Evolutionary conservation across 2,329 filamentous ascomycete genomes (phyloP), one percentile per base, ranked within the genome.

Genomic region (Trichoderma sp.): DNA sequence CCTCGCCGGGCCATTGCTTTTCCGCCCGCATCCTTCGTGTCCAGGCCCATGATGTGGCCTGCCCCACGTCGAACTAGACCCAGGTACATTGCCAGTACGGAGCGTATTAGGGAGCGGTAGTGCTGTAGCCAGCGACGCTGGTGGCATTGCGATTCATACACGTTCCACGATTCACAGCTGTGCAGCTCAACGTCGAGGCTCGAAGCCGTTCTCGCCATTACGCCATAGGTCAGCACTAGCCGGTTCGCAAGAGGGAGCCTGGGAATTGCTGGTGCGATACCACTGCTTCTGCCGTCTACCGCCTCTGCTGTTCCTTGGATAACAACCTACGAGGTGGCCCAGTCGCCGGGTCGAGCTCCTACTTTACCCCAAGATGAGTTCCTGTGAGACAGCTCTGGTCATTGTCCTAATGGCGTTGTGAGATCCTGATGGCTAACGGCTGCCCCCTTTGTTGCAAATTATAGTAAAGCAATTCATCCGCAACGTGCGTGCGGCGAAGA

Each of bases 401-500:
- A 33, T 71, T 47, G 62, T 31, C 52, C 55, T 66, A 4, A 24
- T 24, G 3, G 67, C 66, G 58, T 37, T 59, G 43, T 21, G 53
- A 21, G n/a, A 29, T 13, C 14, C 19, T 27, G 35, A 21, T 49
- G 59, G 8, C 57, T 71, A 70, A 70, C 55, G 61, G 43, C 57
- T 68, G 31, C 31, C 16, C 16, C 14, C 29, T 56, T n/a, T 33
- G 27, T 16, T 29, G 16, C 59, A 40, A 61, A 27, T 68, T 73
- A 70, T 78, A 98, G 96, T 99, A 81, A 99, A 99, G 85, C 96
- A 98, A 84, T 99, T 99, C 84, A 99, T 99, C 82, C 94, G 96
- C 80, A 98, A 97, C 83, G 96, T 99, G 79, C 93, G 96, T 80
- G 95, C 96, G 71, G 94, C 96, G 71, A 99, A 99, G 85, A 99